Base-by-base conservation (phyloP, 2,329 filamentous ascomycete species). In the Diplodia scrobiculata region DNA sequence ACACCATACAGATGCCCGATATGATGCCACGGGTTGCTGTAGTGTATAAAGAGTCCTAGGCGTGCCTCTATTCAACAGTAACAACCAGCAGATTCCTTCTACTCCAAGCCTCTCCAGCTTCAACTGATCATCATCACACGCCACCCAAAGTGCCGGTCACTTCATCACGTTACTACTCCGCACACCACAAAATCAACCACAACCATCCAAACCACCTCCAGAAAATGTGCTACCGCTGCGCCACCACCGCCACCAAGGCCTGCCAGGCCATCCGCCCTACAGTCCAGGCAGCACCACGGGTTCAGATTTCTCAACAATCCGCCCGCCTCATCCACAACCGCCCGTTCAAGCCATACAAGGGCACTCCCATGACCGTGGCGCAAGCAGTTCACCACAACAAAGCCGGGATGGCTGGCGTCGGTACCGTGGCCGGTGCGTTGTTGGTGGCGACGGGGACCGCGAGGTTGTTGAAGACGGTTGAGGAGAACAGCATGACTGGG, bases 101-200 rank as follows among this genome's bases (percentile, higher is more conserved):
- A 17, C 38, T 32, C 25, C 34, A 47, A 29, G 7, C 38, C 6
- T 41, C 11, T 13, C 53, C 3, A 41, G 10, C 53, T 4, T 45
- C 25, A 29, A 5, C 51, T 13, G 21, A 13, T 47, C 25, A 54
- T n/a, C 52, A 54, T 27, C 17, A 17, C 27, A 54, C 52, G 3
- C 38, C 36, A 59, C 11, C 36, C 48, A 29, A 62, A 62, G 58
- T 62, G 58, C 58, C 58, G 58, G 58, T 25, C 58, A 62, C 41
- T 62, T 45, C 36, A 27, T 62, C 45, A 50, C 45, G 29, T 25
- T 10, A 62, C 17, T 9, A 29, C n/a, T n/a, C 27, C 25, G 47
- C 45, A 29, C 11, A 32, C 27, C 34, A 38, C 54, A 21, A 36
- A 29, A 27, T 21, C 54, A 32, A 45, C 54, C 17, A 17, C 7